phyloP scores from a whole-genome alignment of 371 early-diverging fungal genomes.

The Nematocida sp. region DNA sequence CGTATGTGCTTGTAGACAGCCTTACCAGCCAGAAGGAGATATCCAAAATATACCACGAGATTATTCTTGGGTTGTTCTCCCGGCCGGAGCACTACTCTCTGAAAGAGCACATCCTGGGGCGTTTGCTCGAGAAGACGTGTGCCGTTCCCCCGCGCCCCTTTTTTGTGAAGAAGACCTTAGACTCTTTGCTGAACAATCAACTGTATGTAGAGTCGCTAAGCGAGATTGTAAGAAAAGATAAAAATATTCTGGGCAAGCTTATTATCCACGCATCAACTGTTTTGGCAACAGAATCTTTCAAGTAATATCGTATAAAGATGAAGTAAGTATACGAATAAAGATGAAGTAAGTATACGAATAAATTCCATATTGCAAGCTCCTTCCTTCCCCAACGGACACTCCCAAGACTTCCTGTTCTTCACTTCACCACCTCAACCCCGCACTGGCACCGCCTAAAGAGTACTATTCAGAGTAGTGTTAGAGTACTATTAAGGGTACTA shows the following conservation, averaged over 20 bases:
- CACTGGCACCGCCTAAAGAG: too few relatives aligned
- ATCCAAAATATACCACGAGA: slow-evolving; percentile 22
- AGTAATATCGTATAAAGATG: neutral
- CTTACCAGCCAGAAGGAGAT: slow-evolving; percentile 27
- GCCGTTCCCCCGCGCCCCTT: slow-evolving; percentile 28
- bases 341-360: neutral
- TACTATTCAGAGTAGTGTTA: too few relatives aligned
- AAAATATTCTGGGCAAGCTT: slow-evolving; percentile 29
- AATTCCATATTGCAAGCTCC: neutral
- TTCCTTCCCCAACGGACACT: too few relatives aligned
- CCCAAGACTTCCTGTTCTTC: too few relatives aligned
- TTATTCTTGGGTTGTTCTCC: slow-evolving; percentile 20
- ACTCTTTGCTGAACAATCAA: slow-evolving; percentile 16
- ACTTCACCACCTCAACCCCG: too few relatives aligned
- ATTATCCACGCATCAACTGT: slow-evolving; percentile 29
- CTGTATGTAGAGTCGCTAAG: slow-evolving; percentile 15
- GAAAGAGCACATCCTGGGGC: slow-evolving; percentile 36
- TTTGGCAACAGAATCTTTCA: slow-evolving; percentile 16
- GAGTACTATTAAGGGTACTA: too few relatives aligned
- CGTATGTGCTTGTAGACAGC: slow-evolving; percentile 33
- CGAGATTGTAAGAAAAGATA: slow-evolving; percentile 37
- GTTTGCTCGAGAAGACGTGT: slow-evolving; percentile 37
- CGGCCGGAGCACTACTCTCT: neutral
- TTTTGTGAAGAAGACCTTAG: slow-evolving; percentile 27
- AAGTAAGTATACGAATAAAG: neutral